Evolutionary conservation across 441 rosid genomes (phyloP).

Genomic region (Daphne laureola): DNA sequence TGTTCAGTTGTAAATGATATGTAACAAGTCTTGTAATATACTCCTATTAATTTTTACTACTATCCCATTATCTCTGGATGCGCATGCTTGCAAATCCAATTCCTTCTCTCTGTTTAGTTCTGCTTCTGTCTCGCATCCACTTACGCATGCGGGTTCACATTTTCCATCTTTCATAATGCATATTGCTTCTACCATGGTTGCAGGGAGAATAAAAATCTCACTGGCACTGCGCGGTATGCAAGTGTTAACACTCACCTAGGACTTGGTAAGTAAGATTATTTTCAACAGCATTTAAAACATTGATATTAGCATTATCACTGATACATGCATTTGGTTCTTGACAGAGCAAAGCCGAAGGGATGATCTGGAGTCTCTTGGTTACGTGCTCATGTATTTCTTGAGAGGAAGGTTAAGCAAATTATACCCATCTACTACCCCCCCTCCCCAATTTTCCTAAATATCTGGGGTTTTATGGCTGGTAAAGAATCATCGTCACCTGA

Average conservation of each 20-base stretch:
- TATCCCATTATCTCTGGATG: too few species aligned
- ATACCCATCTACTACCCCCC: conserved; percentile 3
- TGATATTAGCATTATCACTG: not conserved
- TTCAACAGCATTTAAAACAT: conserved; percentile 8
- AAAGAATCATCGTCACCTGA: not conserved
- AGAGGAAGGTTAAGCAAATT: conserved; percentile 63
- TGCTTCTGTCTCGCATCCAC: not conserved
- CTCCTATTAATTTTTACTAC: too few species aligned
- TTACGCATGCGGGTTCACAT: not conserved
- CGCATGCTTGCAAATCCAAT: not conserved
- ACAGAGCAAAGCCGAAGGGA: conserved; percentile 94
- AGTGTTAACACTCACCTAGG: conserved; percentile 94
- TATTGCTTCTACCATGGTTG: not conserved
- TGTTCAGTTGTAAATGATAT: too few species aligned
- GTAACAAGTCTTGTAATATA: too few species aligned
- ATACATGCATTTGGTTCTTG: conserved; percentile 17
- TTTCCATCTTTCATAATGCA: too few species aligned
- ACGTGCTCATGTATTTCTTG: conserved; percentile 82
- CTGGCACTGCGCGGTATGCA: conserved; percentile 95
- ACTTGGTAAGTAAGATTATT: conserved; percentile 50
- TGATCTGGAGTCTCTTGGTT: conserved; percentile 92
- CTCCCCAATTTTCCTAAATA: conserved; percentile 7
- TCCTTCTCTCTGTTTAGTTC: not conserved
- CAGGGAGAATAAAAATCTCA: conserved; percentile 87
- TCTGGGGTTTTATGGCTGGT: conserved; percentile 12